phyloP scores from a whole-genome alignment of 2,329 filamentous ascomycete species.

The Colletotrichum lini region DNA sequence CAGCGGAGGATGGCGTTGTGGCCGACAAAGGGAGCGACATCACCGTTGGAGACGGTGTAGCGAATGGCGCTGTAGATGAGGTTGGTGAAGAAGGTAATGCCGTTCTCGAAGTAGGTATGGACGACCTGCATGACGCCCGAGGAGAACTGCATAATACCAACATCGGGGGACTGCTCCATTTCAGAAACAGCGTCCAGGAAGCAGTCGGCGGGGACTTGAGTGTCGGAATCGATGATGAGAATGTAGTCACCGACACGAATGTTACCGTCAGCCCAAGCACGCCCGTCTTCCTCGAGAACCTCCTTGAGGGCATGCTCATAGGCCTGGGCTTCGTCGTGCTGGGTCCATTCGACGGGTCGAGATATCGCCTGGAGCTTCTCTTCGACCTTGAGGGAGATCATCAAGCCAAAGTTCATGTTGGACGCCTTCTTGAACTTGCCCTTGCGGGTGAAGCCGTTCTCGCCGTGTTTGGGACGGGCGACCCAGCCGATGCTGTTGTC shows the following conservation, averaged over 20 bases:
- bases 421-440: constrained; percentile 81
- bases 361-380: constrained; percentile 73
- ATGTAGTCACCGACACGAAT: constrained; percentile 90
- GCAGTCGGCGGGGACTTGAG: constrained; percentile 83
- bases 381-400: constrained; percentile 79
- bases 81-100: constrained; percentile 80
- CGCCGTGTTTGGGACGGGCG: constrained; percentile 74
- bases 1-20: constrained; percentile 84
- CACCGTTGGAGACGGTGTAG: constrained; percentile 83
- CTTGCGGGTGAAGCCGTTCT: constrained; percentile 73
- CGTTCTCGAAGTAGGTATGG: constrained; percentile 79
- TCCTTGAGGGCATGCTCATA: constrained; percentile 77
- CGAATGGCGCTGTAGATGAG: constrained; percentile 83
- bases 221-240: constrained; percentile 83
- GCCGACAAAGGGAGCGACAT: constrained; percentile 85
- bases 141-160: constrained; percentile 84
- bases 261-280: constrained; percentile 87
- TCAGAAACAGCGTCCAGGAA: constrained; percentile 84
- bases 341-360: constrained; percentile 74
- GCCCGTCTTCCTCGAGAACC: constrained; percentile 76
- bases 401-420: constrained; percentile 80
- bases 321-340: constrained; percentile 76
- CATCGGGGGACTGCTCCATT: constrained; percentile 84
- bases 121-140: constrained; percentile 86
- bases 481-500: constrained; percentile 80